Percentiles rank a stretch among this genome's conserved stretches.
phyloP scores from a whole-genome alignment of 176 grass and related monocot species.

The Cymbopogon citratus region DNA sequence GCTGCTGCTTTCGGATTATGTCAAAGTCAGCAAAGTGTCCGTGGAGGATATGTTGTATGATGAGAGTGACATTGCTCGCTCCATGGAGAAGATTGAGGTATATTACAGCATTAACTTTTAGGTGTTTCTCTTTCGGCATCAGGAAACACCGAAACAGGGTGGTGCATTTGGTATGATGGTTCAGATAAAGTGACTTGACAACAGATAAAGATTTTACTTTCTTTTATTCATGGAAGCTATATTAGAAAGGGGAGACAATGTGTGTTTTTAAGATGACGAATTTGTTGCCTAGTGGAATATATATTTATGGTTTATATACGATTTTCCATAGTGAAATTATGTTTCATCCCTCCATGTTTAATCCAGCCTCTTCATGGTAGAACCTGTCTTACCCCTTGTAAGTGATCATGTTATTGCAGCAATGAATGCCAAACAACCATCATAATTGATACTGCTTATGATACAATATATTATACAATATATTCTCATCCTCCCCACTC shows the following conservation, averaged over 20 bases:
- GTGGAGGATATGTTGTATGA: constrained; percentile 90
- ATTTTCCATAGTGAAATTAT: neutral
- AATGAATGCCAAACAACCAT: no score
- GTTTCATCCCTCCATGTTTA: neutral
- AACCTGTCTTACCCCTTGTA: no score
- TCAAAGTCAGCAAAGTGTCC: constrained; percentile 96
- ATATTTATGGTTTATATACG: neutral
- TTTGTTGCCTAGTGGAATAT: neutral
- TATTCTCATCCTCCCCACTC: no score
- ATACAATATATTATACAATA: no score
- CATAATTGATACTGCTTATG: no score
- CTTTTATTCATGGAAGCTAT: neutral
- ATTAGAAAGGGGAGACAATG: no score
- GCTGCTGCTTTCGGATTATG: constrained; percentile 73
- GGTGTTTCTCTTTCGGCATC: neutral
- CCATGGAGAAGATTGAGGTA: constrained; percentile 95
- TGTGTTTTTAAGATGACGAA: neutral
- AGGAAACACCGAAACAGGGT: neutral
- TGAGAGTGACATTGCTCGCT: constrained; percentile 69
- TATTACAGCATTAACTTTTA: neutral
- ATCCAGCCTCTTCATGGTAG: no score
- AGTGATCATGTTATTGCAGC: no score
- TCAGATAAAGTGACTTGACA: neutral
- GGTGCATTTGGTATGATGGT: neutral
- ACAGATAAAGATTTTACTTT: neutral